These are phyloP conservation scores for Nitzschia sp. DNA, from an alignment of 108 stramenopile species.

Conservation along the genomic window DNA sequence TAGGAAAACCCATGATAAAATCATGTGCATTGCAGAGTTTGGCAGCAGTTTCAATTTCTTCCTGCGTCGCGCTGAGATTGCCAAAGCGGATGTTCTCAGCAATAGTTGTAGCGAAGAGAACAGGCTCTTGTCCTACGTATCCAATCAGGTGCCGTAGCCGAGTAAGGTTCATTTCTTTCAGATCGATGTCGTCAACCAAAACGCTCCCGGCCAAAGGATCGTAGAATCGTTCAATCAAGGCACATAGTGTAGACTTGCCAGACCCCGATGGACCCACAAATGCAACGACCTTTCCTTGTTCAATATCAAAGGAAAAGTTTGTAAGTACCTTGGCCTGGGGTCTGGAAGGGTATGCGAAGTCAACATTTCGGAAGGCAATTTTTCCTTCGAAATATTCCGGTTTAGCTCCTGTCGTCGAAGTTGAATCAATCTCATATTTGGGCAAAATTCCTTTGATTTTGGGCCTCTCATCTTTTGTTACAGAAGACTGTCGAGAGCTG, in stretches of 20 bases:
- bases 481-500: conserved; percentile 4
- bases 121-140: conserved; percentile 92
- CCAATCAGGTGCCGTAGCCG: conserved; percentile 82
- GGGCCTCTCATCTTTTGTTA: conserved; percentile 1
- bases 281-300: conserved; percentile 48
- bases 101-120: conserved; percentile 88
- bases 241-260: conserved; percentile 74
- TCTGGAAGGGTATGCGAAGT: conserved; percentile 87
- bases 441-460: conserved; percentile 35
- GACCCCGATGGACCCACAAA: conserved; percentile 58
- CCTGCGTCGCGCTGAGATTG: conserved; percentile 42
- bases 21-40: conserved; percentile 88
- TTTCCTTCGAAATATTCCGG: conserved; percentile 46
- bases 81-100: conserved; percentile 91
- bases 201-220: conserved; percentile 75
- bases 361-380: conserved; percentile 61
- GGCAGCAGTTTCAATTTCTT: conserved; percentile 82
- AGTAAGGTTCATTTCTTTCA: conserved; percentile 78
- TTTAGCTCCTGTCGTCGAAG: conserved; percentile 53
- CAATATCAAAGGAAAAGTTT: conserved; percentile 42
- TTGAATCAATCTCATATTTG: conserved; percentile 60
- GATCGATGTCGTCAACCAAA: conserved; percentile 82
- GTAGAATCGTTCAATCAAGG: conserved; percentile 90
- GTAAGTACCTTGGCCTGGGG: conserved; percentile 44
- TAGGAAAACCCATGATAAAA: conserved; percentile 71